phyloP scores from a whole-genome alignment of 2,329 filamentous ascomycete genomes.

The Immersiporthe knoxdaviesiana region DNA sequence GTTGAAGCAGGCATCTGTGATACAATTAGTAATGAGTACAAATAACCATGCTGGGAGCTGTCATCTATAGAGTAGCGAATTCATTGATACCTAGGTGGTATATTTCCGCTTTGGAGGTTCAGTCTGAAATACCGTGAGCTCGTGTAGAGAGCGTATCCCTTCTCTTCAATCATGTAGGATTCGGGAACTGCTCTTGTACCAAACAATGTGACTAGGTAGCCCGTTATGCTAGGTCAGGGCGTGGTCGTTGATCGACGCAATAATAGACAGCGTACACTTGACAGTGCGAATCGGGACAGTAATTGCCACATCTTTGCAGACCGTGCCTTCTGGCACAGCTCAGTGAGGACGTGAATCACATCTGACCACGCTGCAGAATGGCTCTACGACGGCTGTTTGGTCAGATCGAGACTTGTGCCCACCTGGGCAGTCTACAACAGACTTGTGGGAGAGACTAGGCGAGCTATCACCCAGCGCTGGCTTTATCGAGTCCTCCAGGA shows the following conservation, averaged over 20 bases:
- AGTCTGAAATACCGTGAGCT: not conserved
- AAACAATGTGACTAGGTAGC: conserved; percentile 42
- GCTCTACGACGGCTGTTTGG: conserved; percentile 40
- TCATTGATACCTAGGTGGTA: no score
- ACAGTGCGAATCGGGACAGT: conserved; percentile 36
- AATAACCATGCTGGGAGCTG: not conserved
- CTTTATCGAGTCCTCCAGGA: conserved; percentile 42
- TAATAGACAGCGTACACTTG: conserved; percentile 45
- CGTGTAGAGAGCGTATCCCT: conserved; percentile 39
- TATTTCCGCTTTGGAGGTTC: not conserved
- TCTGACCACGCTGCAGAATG: conserved; percentile 44
- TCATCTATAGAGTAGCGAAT: not conserved
- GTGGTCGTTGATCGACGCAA: conserved; percentile 47
- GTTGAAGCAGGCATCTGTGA: not conserved
- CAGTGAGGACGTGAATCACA: conserved; percentile 35
- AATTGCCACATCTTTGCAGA: conserved; percentile 44
- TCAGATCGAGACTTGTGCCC: no score
- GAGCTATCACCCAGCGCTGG: conserved; percentile 39
- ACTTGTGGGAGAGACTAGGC: conserved; percentile 30
- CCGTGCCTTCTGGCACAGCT: conserved; percentile 35
- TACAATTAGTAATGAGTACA: not conserved
- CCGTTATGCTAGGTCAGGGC: conserved; percentile 40
- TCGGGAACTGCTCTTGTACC: conserved; percentile 46
- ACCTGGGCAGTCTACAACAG: no score
- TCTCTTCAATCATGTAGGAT: conserved; percentile 44